These are phyloP conservation scores for Leccinum olivaceoglutinosum DNA, from an alignment of 1,284 basidiomycete genomes.

Conservation along the genomic window DNA sequence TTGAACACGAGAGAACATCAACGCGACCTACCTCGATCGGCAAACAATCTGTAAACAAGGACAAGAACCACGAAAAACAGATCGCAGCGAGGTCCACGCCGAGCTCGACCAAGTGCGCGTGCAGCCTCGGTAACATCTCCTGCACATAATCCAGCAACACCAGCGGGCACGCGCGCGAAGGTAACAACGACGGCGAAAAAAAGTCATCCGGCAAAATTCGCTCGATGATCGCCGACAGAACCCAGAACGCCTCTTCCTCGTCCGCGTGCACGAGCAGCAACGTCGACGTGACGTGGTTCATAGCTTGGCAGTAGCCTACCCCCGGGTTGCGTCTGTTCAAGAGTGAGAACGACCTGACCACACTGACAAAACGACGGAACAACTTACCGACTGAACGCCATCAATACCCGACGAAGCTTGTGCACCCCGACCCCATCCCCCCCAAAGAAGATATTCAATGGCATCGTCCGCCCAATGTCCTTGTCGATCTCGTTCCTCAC, in stretches of 20 bases:
- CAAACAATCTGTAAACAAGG: constrained; percentile 92
- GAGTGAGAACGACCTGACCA: not conserved
- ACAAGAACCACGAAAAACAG: constrained; percentile 98
- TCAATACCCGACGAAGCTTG: constrained; percentile 85
- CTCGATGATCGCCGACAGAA: constrained; percentile 85
- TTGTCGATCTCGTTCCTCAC: constrained; percentile 84
- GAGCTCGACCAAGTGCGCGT: constrained; percentile 70
- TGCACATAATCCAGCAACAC: constrained; percentile 87
- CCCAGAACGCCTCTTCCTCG: constrained; percentile 98
- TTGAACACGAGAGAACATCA: not conserved
- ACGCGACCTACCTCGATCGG: constrained; percentile 76
- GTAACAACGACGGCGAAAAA: constrained; percentile 78
- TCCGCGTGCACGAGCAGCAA: constrained; percentile 88
- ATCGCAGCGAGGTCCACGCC: constrained; percentile 91
- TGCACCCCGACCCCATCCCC: constrained; percentile 91
- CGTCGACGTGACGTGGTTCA: constrained; percentile 90
- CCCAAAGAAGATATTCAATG: constrained; percentile 94
- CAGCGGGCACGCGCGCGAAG: constrained; percentile 89
- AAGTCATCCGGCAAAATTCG: constrained; percentile 79
- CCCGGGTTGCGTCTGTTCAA: constrained; percentile 66
- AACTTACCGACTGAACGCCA: constrained; percentile 84
- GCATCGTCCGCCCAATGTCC: constrained; percentile 92
- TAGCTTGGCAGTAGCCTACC: constrained; percentile 89
- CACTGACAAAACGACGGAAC: not conserved
- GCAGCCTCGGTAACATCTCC: constrained; percentile 71